Evolutionary conservation across 2,329 filamentous ascomycete species (phyloP).

Genomic region (Ophiostoma pallidulum): DNA sequence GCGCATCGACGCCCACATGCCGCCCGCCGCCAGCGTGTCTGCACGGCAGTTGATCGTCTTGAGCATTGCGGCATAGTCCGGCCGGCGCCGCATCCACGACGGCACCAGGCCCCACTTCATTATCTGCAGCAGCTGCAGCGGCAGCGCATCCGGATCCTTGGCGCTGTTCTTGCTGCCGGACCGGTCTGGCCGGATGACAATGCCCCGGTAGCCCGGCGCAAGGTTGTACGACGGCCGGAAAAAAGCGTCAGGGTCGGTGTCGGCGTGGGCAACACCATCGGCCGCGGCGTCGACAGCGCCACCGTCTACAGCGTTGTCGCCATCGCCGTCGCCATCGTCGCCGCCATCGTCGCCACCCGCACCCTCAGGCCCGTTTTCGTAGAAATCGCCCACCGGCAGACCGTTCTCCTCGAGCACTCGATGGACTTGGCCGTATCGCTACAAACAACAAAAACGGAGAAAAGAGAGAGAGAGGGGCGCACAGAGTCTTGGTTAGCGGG

Average conservation of each 20-base stretch:
- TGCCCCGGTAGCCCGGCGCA: slow-evolving; percentile 73
- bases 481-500: no score
- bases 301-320: slow-evolving; percentile 54
- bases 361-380: background rate
- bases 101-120: slow-evolving; percentile 97
- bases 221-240: slow-evolving; percentile 83
- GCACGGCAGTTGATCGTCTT: slow-evolving; percentile 93
- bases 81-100: slow-evolving; percentile 82
- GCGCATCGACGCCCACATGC: slow-evolving; percentile 93
- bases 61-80: slow-evolving; percentile 67
- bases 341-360: slow-evolving; percentile 16
- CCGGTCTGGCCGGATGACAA: slow-evolving; percentile 57
- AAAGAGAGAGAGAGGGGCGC: no score
- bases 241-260: slow-evolving; percentile 22
- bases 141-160: no score
- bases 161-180: background rate
- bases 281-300: slow-evolving; percentile 33
- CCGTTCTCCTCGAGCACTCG: slow-evolving; percentile 58
- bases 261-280: slow-evolving; percentile 19
- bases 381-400: background rate
- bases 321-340: slow-evolving; percentile 62
- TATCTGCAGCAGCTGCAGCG: slow-evolving; percentile 64
- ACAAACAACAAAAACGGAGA: no score
- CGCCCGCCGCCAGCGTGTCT: slow-evolving; percentile 68
- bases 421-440: slow-evolving; percentile 71